Percentiles rank a stretch among this genome's conserved stretches.
Conservation (phyloP, 495 filamentous ascomycete genomes). For the Pseudoneurospora amorphoporcata region DNA sequence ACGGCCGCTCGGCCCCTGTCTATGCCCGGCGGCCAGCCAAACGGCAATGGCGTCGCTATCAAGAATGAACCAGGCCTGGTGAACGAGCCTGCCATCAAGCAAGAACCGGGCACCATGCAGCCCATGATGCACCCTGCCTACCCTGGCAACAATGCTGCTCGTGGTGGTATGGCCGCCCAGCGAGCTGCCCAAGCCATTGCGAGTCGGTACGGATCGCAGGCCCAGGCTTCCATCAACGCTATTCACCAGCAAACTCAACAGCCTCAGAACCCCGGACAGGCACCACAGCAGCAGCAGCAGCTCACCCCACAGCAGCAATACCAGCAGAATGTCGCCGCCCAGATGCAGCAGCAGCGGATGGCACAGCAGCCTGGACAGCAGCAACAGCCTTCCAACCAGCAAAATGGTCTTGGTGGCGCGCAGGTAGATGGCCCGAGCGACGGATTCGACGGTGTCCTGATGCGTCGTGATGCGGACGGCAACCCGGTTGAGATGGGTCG, state of each 20-base stretch:
- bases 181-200: constrained; percentile 60
- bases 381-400: constrained; percentile 27
- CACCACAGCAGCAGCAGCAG: constrained; percentile 30
- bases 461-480: constrained; percentile 30
- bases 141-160: constrained; percentile 6
- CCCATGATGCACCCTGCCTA: not conserved
- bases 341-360: constrained; percentile 30
- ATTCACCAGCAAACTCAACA: constrained; percentile 28
- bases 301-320: constrained; percentile 29
- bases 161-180: constrained; percentile 41
- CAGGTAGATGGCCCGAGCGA: constrained; percentile 44
- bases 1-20: constrained; percentile 29
- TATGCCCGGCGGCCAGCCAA: constrained; percentile 21
- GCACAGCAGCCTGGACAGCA: constrained; percentile 19
- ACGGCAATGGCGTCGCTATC: constrained; percentile 43
- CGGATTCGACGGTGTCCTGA: constrained; percentile 39
- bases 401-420: constrained; percentile 31
- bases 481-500: constrained; percentile 35
- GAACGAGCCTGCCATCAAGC: constrained; percentile 27
- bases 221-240: constrained; percentile 56
- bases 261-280: constrained; percentile 5
- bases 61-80: constrained; percentile 65
- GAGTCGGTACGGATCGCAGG: constrained; percentile 58
- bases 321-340: constrained; percentile 9
- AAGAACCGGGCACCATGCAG: constrained; percentile 22